Evolutionary conservation across 2,329 filamentous ascomycete genomes (phyloP), one percentile per base, ranked within the genome.

Genomic region (Decorospora gaudefroyi): DNA sequence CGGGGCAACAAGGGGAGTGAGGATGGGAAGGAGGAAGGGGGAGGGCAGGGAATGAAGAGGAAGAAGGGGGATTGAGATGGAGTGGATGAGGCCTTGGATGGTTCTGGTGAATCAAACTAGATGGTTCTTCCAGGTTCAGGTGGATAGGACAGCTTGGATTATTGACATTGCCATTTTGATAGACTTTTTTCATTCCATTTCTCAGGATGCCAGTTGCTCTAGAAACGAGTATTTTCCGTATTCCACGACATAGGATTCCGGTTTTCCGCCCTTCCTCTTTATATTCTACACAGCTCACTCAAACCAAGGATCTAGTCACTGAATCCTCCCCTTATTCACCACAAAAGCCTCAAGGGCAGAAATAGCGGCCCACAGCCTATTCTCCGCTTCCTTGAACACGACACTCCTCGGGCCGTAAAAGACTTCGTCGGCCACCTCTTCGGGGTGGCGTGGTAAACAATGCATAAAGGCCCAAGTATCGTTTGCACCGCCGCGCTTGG

Each of bases 401-500:
- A 99, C 76, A 26, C 88, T 95, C 62, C 86, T 81, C 0, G 82
- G 78, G 33, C 88, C 85, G 72, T 97, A 96, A 67, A 99, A 97
- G 1, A 99, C 91, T 65, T 93, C 90, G 64, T 99, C 92, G 45
- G 81, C 84, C 22, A 99, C 93, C 74, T 99, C 93, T 71, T 99
- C 92, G 0, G 82, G 82, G 67, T 99, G 91, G 51, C 93, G 82
- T 10, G 93, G 93, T 46, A 99, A 74, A 70, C 93, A 99, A 76
- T 99, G 93, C 93, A 99, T 96, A 70, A 99, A 99, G 72, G 89
- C 90, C 93, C 93, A 99, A 52, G 81, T 81, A 10, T 86, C 78
- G 70, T 93, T 95, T 28, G 93, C 93, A 13, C 90, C 91, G 29
- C 90, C 91, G 35, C 85, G 80, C 71, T 85, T 81, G 1, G 90